A percentile compares a stretch with the other conserved stretches of the same genome.
These are phyloP conservation scores for Diplodia intermedia DNA, from an alignment of 2,329 filamentous ascomycete species.

Conservation along the genomic window DNA sequence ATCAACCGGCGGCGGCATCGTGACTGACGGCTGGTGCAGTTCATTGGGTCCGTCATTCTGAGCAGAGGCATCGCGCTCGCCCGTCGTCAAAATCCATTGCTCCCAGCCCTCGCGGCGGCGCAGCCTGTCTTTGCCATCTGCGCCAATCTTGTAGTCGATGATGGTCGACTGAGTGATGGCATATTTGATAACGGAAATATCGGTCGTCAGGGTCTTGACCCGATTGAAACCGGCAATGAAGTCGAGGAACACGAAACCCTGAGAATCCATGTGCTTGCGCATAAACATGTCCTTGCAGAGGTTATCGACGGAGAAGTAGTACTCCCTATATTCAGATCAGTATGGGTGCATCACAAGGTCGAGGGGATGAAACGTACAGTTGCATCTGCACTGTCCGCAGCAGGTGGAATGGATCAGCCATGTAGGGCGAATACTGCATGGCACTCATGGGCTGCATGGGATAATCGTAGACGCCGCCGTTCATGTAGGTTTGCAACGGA, in stretches of 20 bases:
- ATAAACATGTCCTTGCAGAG: slow-evolving; percentile 91
- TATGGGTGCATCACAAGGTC: background rate
- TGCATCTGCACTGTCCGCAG: slow-evolving; percentile 67
- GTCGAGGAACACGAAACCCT: slow-evolving; percentile 84
- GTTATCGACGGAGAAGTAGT: slow-evolving; percentile 97
- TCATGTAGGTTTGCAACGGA: slow-evolving; percentile 58
- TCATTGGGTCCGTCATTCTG: slow-evolving; percentile 73
- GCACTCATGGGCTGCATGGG: slow-evolving; percentile 63
- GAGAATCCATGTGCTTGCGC: slow-evolving; percentile 89
- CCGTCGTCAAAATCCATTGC: slow-evolving; percentile 75
- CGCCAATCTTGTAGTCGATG: slow-evolving; percentile 76
- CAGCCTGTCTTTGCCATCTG: slow-evolving; percentile 79
- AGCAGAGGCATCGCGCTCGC: slow-evolving; percentile 74
- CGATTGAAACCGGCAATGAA: slow-evolving; percentile 88
- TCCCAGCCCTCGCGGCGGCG: slow-evolving; percentile 79
- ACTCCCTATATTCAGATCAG: slow-evolving; percentile 67
- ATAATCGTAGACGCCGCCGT: slow-evolving; percentile 63
- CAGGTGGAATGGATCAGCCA: slow-evolving; percentile 63
- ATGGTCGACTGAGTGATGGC: slow-evolving; percentile 75
- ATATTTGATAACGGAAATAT: slow-evolving; percentile 75
- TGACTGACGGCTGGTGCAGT: slow-evolving; percentile 50
- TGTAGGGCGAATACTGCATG: slow-evolving; percentile 64
- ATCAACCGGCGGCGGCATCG: slow-evolving; percentile 48
- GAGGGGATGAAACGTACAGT: slow-evolving; percentile 52
- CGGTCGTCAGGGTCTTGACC: slow-evolving; percentile 73